These are phyloP conservation scores for Sophora flavescens DNA, from an alignment of 306 rosid species.

Conservation along the genomic window DNA sequence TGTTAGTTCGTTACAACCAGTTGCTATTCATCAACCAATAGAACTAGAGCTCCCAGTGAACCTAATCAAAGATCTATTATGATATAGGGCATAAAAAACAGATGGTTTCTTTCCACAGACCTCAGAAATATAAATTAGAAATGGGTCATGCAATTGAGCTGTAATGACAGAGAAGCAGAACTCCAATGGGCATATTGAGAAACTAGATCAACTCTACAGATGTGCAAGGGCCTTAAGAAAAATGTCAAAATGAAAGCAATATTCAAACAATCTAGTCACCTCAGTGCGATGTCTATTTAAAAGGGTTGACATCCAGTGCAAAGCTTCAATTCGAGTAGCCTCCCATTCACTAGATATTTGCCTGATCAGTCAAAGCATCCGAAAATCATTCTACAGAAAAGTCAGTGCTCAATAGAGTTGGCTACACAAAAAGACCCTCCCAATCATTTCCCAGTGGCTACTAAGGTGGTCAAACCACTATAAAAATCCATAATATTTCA, in stretches of 20 bases:
- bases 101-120: slow-evolving; percentile 9
- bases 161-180: not conserved
- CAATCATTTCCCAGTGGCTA: slow-evolving; percentile 43
- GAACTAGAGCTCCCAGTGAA: not conserved
- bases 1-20: slow-evolving; percentile 14
- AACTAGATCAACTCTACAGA: slow-evolving; percentile 11
- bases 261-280: slow-evolving; percentile 59
- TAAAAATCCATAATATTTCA: slow-evolving; percentile 27
- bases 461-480: slow-evolving; percentile 19
- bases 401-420: slow-evolving; percentile 40
- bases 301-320: slow-evolving; percentile 95
- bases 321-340: slow-evolving; percentile 95
- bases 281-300: slow-evolving; percentile 78
- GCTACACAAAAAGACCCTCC: slow-evolving; percentile 37
- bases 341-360: slow-evolving; percentile 91
- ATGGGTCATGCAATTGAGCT: not conserved
- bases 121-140: not conserved
- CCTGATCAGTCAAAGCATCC: slow-evolving; percentile 67
- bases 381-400: slow-evolving; percentile 38
- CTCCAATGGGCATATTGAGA: slow-evolving; percentile 33
- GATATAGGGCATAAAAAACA: not conserved
- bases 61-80: not conserved
- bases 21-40: not conserved
- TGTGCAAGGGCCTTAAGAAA: slow-evolving; percentile 22
- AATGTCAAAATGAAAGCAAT: slow-evolving; percentile 34